Conservation (phyloP, 2,329 filamentous ascomycete genomes). For the Xylariales sp. region DNA sequence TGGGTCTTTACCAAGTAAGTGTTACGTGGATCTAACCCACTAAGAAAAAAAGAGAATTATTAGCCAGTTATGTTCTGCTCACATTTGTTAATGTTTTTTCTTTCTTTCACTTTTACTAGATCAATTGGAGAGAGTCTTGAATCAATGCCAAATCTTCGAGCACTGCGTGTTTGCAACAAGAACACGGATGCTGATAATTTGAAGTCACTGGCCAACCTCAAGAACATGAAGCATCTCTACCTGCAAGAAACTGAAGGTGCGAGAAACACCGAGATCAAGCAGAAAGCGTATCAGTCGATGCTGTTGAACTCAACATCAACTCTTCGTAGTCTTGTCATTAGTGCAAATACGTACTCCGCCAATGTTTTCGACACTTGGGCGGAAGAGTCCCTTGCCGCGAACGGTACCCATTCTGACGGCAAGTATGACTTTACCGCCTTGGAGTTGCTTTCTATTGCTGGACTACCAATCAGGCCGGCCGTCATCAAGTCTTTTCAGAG, state of each 20-base stretch:
- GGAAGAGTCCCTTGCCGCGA: not conserved
- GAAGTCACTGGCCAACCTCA: slow-evolving; percentile 1
- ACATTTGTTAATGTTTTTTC: too few relatives aligned
- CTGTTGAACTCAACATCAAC: slow-evolving; percentile 6
- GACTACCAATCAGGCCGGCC: not conserved
- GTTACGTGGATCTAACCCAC: too few relatives aligned
- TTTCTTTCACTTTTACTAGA: not conserved
- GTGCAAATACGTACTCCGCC: not conserved
- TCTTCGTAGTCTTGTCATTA: slow-evolving; percentile 1
- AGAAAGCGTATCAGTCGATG: not conserved
- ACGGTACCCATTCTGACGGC: not conserved
- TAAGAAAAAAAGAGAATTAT: too few relatives aligned
- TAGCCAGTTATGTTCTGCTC: too few relatives aligned
- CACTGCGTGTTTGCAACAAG: not conserved
- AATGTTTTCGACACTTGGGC: not conserved
- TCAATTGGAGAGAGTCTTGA: slow-evolving; percentile 4
- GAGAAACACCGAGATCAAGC: not conserved
- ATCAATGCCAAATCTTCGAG: slow-evolving; percentile 5
- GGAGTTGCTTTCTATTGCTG: not conserved
- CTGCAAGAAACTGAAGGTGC: not conserved
- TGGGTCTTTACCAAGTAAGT: slow-evolving; percentile 4
- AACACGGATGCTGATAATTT: not conserved
- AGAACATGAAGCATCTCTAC: slow-evolving; percentile 3
- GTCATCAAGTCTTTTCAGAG: not conserved
- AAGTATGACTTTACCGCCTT: not conserved